Evolutionary conservation across 179 eudicot species (phyloP).

Genomic region (Nepenthes alata): DNA sequence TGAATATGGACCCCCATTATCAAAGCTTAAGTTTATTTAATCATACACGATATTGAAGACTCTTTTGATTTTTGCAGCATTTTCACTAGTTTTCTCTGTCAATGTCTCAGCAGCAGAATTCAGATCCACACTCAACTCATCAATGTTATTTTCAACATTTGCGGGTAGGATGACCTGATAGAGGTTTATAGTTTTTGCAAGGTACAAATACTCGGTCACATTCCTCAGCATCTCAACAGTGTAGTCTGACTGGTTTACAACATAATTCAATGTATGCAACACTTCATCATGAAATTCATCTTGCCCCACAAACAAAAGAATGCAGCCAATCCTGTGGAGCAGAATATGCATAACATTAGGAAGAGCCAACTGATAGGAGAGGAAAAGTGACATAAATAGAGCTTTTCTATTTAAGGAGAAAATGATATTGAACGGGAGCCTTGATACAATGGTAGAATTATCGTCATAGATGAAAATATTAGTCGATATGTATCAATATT

Average conservation of each 20-base stretch:
- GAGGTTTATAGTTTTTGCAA: constrained; percentile 60
- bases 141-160: constrained; percentile 47
- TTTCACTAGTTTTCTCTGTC: constrained; percentile 51
- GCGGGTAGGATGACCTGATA: constrained; percentile 68
- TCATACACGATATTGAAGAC: constrained; percentile 65
- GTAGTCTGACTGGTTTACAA: constrained; percentile 84
- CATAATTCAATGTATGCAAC: constrained; percentile 57
- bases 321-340: constrained; percentile 58
- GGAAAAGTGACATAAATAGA: neutral
- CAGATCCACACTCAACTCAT: constrained; percentile 48
- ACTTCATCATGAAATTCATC: constrained; percentile 54
- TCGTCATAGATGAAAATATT: no score
- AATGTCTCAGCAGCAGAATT: constrained; percentile 60
- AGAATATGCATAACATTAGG: neutral
- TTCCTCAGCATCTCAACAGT: constrained; percentile 73
- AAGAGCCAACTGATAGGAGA: neutral
- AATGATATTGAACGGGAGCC: no score
- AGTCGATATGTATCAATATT: no score
- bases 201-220: constrained; percentile 60
- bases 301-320: constrained; percentile 68
- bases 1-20: neutral
- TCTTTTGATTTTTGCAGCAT: constrained; percentile 44
- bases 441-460: no score
- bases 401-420: no score
- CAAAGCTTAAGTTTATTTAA: neutral